Base-by-base conservation (phyloP, 305 asterid genomes). In the Fraxinus floribunda region DNA sequence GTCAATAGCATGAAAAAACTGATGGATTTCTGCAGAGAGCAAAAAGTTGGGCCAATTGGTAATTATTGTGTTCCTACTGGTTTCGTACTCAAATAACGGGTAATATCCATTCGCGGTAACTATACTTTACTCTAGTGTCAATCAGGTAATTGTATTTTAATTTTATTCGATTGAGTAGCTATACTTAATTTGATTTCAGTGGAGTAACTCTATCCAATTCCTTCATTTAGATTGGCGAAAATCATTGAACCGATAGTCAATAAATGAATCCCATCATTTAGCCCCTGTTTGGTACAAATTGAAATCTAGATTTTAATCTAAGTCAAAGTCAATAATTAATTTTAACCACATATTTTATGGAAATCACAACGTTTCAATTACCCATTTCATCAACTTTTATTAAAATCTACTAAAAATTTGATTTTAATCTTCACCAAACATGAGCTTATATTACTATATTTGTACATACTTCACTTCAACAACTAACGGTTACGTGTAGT, bases 1-100 rank as follows among this genome's bases (percentile, higher is more conserved):
- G 99, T 96, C 86, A 92, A 89, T 90, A 93, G 97, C 93, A 96
- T 92, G 98, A 96, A 93, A 86, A 98, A 92, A 84, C 85, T 96
- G 89, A 94, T 94, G 97, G 97, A 93, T 78, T 94, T 89, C 84
- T 89, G 98, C 91, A 88, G 89, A 83, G 91, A 86, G 7, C 93
- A 88, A 29, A 94, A 94, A 87, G 88, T 85, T 74, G 99, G 99
- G 78, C 94, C 99, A 7, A 90, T 93, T 80, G 99, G 99, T 96
- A 96, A 88, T 77, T 30, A 30, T 70, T 62, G 35, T 79, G 30
- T 79, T 66, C 52, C 64, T 7, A 5, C 81, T 32, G 35, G 75
- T 80, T 41, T 68, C 36, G 3, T 26, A 22, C 71, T 62, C 16
- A 62, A 62, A 62, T 22, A 57, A 18, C 68, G 29, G 64, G 22